A percentile compares a stretch with the other conserved stretches of the same genome.
Conservation (phyloP, 2,329 filamentous ascomycete genomes). For the Tolypocladium sp. region DNA sequence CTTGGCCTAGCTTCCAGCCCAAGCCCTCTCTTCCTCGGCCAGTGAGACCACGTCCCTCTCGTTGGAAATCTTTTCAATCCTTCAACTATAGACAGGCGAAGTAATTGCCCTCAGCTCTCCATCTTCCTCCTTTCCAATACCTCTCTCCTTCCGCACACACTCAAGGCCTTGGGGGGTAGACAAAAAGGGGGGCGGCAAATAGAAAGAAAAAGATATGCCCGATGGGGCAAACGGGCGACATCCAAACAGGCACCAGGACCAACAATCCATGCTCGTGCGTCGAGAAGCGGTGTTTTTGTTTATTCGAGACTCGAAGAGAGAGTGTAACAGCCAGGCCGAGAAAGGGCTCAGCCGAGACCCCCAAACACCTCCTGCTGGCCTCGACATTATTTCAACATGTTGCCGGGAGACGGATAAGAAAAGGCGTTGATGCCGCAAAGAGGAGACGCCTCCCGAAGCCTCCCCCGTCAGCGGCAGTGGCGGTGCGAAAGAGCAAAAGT, state of each 20-base stretch:
- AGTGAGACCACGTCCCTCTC: neutral
- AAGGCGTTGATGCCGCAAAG: neutral
- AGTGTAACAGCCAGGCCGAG: neutral
- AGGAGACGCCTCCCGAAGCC: neutral
- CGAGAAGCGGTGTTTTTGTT: neutral
- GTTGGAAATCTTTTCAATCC: neutral
- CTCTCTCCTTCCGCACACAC: neutral
- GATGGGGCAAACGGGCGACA: neutral
- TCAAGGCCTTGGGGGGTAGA: neutral
- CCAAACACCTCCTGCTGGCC: neutral
- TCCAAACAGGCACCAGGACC: neutral
- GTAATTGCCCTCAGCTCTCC: neutral
- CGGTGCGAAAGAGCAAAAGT: neutral
- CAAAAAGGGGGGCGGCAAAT: neutral
- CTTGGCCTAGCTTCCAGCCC: neutral
- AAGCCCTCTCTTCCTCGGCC: neutral
- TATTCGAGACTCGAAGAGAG: neutral
- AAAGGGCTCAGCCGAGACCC: neutral
- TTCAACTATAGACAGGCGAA: neutral
- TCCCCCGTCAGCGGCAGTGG: neutral
- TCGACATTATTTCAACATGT: neutral
- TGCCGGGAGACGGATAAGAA: neutral
- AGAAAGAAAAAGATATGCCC: neutral
- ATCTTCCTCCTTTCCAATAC: neutral
- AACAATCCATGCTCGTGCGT: neutral